phyloP scores from a whole-genome alignment of 495 filamentous ascomycete genomes.

The Tuber microsphaerosporum region DNA sequence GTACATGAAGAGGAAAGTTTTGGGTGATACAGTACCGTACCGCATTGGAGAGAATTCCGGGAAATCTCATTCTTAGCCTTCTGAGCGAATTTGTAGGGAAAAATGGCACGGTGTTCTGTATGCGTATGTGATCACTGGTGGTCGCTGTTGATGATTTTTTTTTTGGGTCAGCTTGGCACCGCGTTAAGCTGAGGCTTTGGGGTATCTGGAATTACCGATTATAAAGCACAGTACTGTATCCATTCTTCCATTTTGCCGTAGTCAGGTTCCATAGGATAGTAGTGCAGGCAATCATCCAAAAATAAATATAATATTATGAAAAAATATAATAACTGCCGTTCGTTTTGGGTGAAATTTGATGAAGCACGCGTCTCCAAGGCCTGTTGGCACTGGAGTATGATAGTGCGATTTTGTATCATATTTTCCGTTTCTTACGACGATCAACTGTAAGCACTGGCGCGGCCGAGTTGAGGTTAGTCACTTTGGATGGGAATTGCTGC shows the following conservation, averaged over 20 bases:
- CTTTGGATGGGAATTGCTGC: too few species aligned
- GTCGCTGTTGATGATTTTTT: neutral
- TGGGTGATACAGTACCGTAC: neutral
- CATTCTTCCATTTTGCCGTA: too few species aligned
- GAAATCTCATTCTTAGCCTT: neutral
- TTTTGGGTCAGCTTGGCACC: neutral
- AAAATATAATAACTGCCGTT: conserved; percentile 2
- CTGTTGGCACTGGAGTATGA: neutral
- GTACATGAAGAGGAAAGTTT: neutral
- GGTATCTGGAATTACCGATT: neutral
- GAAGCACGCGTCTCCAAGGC: neutral
- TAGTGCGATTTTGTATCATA: neutral
- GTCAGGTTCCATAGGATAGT: too few species aligned
- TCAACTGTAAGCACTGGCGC: neutral
- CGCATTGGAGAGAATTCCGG: conserved; percentile 3
- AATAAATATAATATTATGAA: neutral
- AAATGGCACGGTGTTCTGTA: neutral
- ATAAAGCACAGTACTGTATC: neutral
- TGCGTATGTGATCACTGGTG: neutral
- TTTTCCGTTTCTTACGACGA: neutral
- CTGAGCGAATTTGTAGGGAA: neutral
- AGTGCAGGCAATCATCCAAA: too few species aligned
- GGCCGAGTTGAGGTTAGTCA: too few species aligned
- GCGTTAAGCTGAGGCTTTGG: neutral
- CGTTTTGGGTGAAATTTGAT: neutral